Percentiles rank a stretch among this genome's conserved stretches.
Conservation (phyloP, 2,329 filamentous ascomycete genomes). For the Ophiostoma piceae region DNA sequence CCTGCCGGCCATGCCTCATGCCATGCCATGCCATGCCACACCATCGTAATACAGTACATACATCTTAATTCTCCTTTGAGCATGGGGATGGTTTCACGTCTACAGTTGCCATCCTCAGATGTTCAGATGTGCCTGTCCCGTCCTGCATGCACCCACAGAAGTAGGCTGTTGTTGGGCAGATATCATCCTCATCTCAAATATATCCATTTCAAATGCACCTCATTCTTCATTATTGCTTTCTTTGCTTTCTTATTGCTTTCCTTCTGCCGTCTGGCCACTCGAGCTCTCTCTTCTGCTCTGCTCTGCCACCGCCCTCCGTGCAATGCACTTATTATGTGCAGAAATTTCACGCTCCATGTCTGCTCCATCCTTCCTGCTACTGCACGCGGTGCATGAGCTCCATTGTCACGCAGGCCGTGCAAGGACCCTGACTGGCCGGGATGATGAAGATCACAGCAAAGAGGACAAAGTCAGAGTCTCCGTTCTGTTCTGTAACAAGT, state of each 20-base stretch:
- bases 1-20: slow-evolving; percentile 7
- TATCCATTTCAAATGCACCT: slow-evolving; percentile 1
- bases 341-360: slow-evolving; percentile 12
- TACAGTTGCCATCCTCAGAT: background rate
- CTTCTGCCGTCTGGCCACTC: background rate
- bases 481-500: background rate
- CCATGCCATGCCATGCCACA: background rate
- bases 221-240: slow-evolving; percentile 1
- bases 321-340: slow-evolving; percentile 21
- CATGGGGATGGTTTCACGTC: slow-evolving; percentile 17
- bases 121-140: background rate
- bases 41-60: background rate
- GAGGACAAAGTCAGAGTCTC: background rate
- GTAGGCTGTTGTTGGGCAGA: background rate
- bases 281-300: too few relatives aligned
- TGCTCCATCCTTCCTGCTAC: slow-evolving; percentile 16
- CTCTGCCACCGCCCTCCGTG: background rate
- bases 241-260: background rate
- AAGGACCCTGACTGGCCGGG: slow-evolving; percentile 21
- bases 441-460: background rate
- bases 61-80: background rate
- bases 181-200: background rate
- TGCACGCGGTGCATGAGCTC: slow-evolving; percentile 22
- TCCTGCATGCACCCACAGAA: slow-evolving; percentile 11
- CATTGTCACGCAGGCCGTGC: slow-evolving; percentile 19